A percentile compares a stretch with the other conserved stretches of the same genome.
phyloP scores from a whole-genome alignment of 2,329 filamentous ascomycete genomes.

The Botryotinia calthae region DNA sequence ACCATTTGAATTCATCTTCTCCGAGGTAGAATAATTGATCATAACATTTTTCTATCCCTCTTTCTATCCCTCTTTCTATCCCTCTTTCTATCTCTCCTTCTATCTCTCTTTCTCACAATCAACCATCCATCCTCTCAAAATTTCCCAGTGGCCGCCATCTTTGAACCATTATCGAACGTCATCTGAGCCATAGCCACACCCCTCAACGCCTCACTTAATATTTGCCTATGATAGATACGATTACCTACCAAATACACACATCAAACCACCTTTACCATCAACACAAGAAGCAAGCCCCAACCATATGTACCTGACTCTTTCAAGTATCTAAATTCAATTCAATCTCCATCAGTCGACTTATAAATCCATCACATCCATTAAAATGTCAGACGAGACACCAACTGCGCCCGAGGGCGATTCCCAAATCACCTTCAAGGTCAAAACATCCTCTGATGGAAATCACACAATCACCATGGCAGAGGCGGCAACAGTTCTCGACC shows the following conservation, averaged over 20 bases:
- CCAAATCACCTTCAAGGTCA: conserved; percentile 93
- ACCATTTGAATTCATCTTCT: too few species aligned
- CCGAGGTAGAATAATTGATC: background rate
- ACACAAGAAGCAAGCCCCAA: background rate
- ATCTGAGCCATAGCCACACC: conserved; percentile 1
- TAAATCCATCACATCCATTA: conserved; percentile 19
- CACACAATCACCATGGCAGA: conserved; percentile 78
- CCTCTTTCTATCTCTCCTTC: background rate
- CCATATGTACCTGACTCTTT: background rate
- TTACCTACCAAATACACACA: background rate
- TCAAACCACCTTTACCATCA: background rate
- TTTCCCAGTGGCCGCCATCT: background rate
- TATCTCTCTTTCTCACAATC: too few species aligned
- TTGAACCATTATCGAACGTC: conserved; percentile 13
- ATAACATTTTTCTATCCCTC: background rate
- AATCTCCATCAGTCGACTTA: background rate
- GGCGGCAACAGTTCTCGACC: conserved; percentile 73
- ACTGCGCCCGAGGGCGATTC: conserved; percentile 58
- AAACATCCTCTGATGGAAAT: conserved; percentile 87
- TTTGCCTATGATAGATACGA: conserved; percentile 5
- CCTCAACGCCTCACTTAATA: conserved; percentile 8
- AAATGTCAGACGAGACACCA: conserved; percentile 55
- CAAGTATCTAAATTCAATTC: background rate
- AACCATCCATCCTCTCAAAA: background rate
- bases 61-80: background rate